A percentile compares a stretch with the other conserved stretches of the same genome.
Evolutionary conservation across 2,329 filamentous ascomycete genomes (phyloP).

Genomic region (Colletotrichum sp.): DNA sequence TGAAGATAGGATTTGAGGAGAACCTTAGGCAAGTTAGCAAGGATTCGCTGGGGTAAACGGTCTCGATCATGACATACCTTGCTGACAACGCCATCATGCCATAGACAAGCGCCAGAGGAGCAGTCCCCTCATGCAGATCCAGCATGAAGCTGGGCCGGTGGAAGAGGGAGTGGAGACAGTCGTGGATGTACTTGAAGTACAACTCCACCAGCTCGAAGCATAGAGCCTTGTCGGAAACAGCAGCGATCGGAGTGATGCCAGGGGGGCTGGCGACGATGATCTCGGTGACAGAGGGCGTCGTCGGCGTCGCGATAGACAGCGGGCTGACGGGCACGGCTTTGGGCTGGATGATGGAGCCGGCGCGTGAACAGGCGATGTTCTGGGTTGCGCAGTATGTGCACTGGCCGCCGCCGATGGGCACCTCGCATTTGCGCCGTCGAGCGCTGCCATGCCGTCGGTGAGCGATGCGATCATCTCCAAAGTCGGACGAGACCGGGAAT

Average conservation of each 20-base stretch:
- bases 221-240: constrained; percentile 20
- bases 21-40: constrained; percentile 16
- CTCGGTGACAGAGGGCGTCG: constrained; percentile 13
- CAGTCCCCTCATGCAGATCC: constrained; percentile 25
- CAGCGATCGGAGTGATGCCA: constrained; percentile 15
- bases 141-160: constrained; percentile 30
- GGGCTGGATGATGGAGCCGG: constrained; percentile 23
- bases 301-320: constrained; percentile 9
- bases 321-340: constrained; percentile 17
- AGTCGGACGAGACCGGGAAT: neutral
- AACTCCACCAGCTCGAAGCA: constrained; percentile 32
- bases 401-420: constrained; percentile 19
- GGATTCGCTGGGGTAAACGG: neutral
- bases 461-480: neutral
- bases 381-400: constrained; percentile 21
- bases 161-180: constrained; percentile 37
- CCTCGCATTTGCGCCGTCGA: constrained; percentile 22
- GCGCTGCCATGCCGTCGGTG: constrained; percentile 11
- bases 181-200: constrained; percentile 37
- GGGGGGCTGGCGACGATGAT: constrained; percentile 6
- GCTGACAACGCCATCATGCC: constrained; percentile 30
- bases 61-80: neutral
- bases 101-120: constrained; percentile 25
- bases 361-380: constrained; percentile 22
- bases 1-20: constrained; percentile 24